A percentile compares a stretch with the other conserved stretches of the same genome.
These are phyloP conservation scores for Lolium perenne DNA, from an alignment of 176 grass and related monocot species.

Conservation along the genomic window DNA sequence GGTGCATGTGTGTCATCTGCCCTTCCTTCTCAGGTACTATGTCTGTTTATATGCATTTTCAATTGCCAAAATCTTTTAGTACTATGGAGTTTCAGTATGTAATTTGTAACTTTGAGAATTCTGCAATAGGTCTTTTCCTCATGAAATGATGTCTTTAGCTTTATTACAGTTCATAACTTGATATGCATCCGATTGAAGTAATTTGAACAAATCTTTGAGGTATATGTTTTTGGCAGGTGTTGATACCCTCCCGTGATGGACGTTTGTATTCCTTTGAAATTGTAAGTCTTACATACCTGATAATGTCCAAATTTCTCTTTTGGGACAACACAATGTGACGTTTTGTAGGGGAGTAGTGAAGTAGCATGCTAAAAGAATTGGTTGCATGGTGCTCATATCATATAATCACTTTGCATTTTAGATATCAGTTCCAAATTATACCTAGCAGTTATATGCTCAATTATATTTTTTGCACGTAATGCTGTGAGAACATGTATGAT, in stretches of 20 bases:
- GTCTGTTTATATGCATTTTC: constrained; percentile 27
- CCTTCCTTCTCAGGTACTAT: constrained; percentile 69
- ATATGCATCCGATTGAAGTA: constrained; percentile 1
- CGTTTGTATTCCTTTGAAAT: constrained; percentile 74
- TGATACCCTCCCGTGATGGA: constrained; percentile 80
- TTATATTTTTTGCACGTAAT: too few relatives aligned
- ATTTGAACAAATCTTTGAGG: constrained; percentile 11
- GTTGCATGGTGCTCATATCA: background rate
- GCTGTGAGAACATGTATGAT: too few relatives aligned
- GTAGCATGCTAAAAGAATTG: background rate
- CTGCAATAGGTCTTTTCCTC: background rate
- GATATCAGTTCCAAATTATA: background rate
- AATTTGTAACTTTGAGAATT: background rate
- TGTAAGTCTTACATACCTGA: constrained; percentile 59
- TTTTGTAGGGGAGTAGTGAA: constrained; percentile 13
- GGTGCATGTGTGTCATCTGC: constrained; percentile 75
- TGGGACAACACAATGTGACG: background rate
- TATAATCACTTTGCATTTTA: background rate
- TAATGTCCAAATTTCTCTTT: background rate
- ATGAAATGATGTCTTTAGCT: background rate
- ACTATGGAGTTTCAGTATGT: background rate
- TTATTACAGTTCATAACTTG: background rate
- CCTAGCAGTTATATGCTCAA: background rate
- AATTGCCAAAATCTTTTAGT: background rate
- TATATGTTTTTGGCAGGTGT: constrained; percentile 57